Evolutionary conservation across 2,329 filamentous ascomycete genomes (phyloP), one percentile per base, ranked within the genome.

Genomic region (Sarocladium oryzae): DNA sequence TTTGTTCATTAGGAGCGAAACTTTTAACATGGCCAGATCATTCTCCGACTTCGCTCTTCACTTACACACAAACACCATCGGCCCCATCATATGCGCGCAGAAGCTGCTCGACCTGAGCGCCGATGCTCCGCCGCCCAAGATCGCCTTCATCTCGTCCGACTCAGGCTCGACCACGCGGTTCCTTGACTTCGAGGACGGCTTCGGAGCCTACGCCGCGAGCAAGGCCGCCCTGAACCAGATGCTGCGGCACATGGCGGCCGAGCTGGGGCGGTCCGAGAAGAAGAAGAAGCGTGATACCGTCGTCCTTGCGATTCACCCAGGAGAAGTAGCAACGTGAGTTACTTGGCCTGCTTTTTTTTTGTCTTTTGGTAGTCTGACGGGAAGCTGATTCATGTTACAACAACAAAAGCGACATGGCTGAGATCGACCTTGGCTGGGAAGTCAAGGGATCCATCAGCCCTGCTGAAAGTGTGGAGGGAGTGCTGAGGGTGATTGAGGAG

Each of bases 161-260:
- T 54, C 52, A 9, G 52, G 52, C 6, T 54, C 52, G 16, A 35
- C 52, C 7, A 37, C 50, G 5, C 15, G 26, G 9, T 54, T 54
- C 16, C 33, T 48, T 3, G 52, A 52, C 20, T 51, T 40, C 15
- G 52, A 54, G 52, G 38, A 54, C 13, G 52, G 52, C 7, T 54
- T 54, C 43, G 52, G 52, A n/a, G 52, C 52, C 10, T 54, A 54
- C 21, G 50, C 40, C 3, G 52, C 52, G 7, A 54, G 52, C 52
- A 54, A 54, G 52, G 36, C 32, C 23, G 52, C 52, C 6, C 36
- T 54, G 6, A 54, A 54, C 18, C 52, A 54, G 32, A 52, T 52
- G 50, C 18, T 54, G n/a, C 33, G 52, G 36, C 49, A 52, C 40
- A 54, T 51, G 53, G 33, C 33, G 33, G 33, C 33, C 33, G 33